Percentiles rank a stretch among this genome's conserved stretches.
These are phyloP conservation scores for Starmerella lactis-condensi DNA, from an alignment of 805 yeast species.

Conservation along the genomic window DNA sequence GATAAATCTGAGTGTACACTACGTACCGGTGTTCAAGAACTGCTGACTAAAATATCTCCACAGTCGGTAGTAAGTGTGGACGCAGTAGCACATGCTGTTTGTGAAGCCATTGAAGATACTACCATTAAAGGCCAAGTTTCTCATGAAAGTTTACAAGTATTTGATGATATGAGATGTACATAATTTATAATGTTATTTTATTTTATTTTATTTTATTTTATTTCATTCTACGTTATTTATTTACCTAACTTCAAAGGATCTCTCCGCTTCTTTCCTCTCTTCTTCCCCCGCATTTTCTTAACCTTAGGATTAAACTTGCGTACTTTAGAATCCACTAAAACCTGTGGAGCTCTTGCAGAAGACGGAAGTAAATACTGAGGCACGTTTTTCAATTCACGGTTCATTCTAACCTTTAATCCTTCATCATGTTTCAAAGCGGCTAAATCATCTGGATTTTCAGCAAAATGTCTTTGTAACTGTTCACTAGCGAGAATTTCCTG, in stretches of 20 bases:
- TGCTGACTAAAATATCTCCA: constrained; percentile 29
- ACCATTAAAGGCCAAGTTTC: constrained; percentile 40
- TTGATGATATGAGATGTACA: not conserved
- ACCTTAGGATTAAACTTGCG: constrained; percentile 5
- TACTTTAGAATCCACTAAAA: constrained; percentile 11
- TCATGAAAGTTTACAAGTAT: constrained; percentile 1
- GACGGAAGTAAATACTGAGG: constrained; percentile 84
- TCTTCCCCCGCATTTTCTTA: constrained; percentile 1
- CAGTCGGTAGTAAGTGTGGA: constrained; percentile 32
- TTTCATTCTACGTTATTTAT: not conserved
- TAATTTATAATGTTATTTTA: not conserved
- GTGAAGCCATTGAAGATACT: constrained; percentile 36
- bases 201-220: not conserved
- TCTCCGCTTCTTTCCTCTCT: constrained; percentile 8
- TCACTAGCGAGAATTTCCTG: constrained; percentile 75
- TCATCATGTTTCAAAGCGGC: constrained; percentile 79
- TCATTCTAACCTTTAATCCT: constrained; percentile 68
- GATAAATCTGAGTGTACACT: constrained; percentile 21
- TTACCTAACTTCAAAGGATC: constrained; percentile 13
- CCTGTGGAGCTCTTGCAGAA: constrained; percentile 15
- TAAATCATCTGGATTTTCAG: constrained; percentile 91
- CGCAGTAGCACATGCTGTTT: constrained; percentile 41
- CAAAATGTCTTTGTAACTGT: constrained; percentile 81
- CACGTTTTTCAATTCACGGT: constrained; percentile 71
- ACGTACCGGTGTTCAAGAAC: constrained; percentile 4